Base-by-base conservation (phyloP, 2,329 filamentous ascomycete species). In the Aspergillus flavus region DNA sequence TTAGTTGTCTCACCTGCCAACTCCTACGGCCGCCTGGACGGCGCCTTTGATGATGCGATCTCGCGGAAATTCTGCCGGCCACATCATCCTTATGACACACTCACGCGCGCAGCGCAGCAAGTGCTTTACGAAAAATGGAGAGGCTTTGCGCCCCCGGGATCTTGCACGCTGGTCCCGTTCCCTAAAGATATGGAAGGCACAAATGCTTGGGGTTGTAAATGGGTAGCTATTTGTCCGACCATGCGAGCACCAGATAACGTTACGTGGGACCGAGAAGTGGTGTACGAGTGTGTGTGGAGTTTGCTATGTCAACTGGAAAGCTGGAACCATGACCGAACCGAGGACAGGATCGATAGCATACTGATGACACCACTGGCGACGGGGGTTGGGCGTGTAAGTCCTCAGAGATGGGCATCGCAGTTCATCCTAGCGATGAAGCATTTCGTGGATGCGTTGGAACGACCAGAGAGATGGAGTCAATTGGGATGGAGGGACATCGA, bases 31-130 rank as follows among this genome's bases (percentile, higher is more conserved):
- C 78, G 79, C 1, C 78, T 87, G 0, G 84, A 86, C 65, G 85
- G 85, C 32, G 82, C 79, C 55, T 87, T 86, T 65, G 84, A 86
- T 71, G 81, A 85, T 65, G 84, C 84, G 28, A 83, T 86, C 60
- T 85, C 83, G 0, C 76, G 78, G 36, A 77, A 78, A 12, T 81
- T 85, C 63, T 80, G 81, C 1, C 69, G 66, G 4, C 83, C 82
- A 0, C 64, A 64, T 4, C 69, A 79, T 28, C 77, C 82, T 58
- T 86, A 85, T 65, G 66, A 77, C 23, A 82, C 82, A 1, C 76
- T 86, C 0, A 86, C 84, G 0, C 70, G 73, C 7, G 79, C 76
- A 7, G 82, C 76, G 1, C 84, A 86, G 68, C 57, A 57, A 0
- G 72, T 74, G 0, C 69, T 86, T 1, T 86, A 85, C 62, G 69